Evolutionary conservation across 768 basidiomycete genomes (phyloP).

Genomic region (Artomyces pyxidatus): DNA sequence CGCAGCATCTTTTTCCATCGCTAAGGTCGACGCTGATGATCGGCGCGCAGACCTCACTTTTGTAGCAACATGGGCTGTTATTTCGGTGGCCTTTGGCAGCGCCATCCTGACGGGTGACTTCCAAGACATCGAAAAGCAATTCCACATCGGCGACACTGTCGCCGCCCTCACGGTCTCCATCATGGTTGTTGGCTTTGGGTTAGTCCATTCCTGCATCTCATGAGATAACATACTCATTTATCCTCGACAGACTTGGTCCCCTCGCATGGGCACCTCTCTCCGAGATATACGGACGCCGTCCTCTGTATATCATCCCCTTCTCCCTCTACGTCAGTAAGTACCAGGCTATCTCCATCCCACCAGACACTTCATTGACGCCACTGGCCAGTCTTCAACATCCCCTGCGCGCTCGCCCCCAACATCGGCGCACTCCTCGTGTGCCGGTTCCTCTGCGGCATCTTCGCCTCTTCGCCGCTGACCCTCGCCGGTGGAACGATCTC

Average conservation of each 20-base stretch:
- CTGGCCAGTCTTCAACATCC: conserved; percentile 28
- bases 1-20: conserved; percentile 8
- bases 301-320: conserved; percentile 31
- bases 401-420: conserved; percentile 31
- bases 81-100: conserved; percentile 29
- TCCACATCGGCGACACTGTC: conserved; percentile 26
- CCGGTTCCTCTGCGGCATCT: conserved; percentile 34
- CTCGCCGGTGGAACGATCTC: conserved; percentile 28
- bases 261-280: conserved; percentile 22
- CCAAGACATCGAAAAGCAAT: conserved; percentile 23
- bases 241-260: conserved; percentile 14
- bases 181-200: conserved; percentile 31
- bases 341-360: neutral
- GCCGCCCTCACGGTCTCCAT: conserved; percentile 27
- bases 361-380: neutral
- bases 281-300: conserved; percentile 32
- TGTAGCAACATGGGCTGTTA: conserved; percentile 25
- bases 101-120: conserved; percentile 33
- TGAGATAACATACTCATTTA: conserved; percentile 17
- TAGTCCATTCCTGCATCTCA: conserved; percentile 20
- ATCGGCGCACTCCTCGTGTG: conserved; percentile 33
- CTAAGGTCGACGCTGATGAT: neutral
- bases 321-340: conserved; percentile 29
- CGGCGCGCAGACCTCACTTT: conserved; percentile 21
- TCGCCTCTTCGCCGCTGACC: conserved; percentile 30